A percentile compares a stretch with the other conserved stretches of the same genome.
These are phyloP conservation scores for Phytophthora macrochlamydospora DNA, from an alignment of 352 stramenopile genomes.

Conservation along the genomic window DNA sequence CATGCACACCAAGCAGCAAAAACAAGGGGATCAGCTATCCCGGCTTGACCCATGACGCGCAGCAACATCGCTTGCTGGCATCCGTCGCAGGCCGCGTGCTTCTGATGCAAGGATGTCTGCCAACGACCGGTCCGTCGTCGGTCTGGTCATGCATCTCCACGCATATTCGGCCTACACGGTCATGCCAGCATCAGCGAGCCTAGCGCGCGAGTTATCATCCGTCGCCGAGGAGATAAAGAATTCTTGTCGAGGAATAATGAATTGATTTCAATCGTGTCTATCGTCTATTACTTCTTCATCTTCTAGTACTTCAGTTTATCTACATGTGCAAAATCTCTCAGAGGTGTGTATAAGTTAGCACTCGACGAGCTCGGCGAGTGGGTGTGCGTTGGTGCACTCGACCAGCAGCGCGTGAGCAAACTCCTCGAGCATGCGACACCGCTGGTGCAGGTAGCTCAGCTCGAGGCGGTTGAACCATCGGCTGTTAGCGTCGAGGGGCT, in stretches of 20 bases:
- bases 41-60: neutral
- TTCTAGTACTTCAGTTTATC: slow-evolving; percentile 32
- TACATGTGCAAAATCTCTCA: slow-evolving; percentile 41
- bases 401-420: slow-evolving; percentile 79
- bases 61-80: slow-evolving; percentile 8
- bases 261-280: slow-evolving; percentile 5
- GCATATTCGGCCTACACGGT: neutral
- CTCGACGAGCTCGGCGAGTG: slow-evolving; percentile 72
- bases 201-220: neutral
- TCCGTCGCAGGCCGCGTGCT: neutral
- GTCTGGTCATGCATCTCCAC: slow-evolving; percentile 9
- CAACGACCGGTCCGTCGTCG: slow-evolving; percentile 9
- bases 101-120: neutral
- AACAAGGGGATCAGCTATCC: slow-evolving; percentile 16
- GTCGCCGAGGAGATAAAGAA: no score
- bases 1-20: slow-evolving; percentile 6
- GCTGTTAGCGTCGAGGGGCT: slow-evolving; percentile 54
- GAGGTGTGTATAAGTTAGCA: slow-evolving; percentile 43
- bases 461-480: slow-evolving; percentile 87
- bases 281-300: slow-evolving; percentile 25
- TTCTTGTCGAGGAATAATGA: neutral
- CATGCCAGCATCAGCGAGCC: neutral
- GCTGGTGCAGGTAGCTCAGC: slow-evolving; percentile 80
- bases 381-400: slow-evolving; percentile 74
- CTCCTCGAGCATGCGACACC: slow-evolving; percentile 77